A percentile compares a stretch with the other conserved stretches of the same genome.
phyloP scores from a whole-genome alignment of 768 basidiomycete species.

The Macrolepiota dolichaula region DNA sequence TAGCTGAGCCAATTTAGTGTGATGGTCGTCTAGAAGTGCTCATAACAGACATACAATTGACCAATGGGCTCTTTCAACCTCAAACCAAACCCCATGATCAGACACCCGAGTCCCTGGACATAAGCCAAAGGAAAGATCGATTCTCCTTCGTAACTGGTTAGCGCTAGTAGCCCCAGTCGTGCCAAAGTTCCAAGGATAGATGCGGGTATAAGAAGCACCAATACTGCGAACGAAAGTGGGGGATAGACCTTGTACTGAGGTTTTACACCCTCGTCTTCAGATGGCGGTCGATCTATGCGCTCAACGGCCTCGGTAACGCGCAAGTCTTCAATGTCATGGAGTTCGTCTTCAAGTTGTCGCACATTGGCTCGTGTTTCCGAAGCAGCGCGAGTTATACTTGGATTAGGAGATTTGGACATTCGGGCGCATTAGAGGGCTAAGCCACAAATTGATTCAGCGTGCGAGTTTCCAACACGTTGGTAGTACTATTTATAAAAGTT shows the following conservation, averaged over 20 bases:
- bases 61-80: constrained; percentile 71
- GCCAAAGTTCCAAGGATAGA: constrained; percentile 86
- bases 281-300: constrained; percentile 33
- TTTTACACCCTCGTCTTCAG: constrained; percentile 23
- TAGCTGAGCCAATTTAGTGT: constrained; percentile 50
- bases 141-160: constrained; percentile 70
- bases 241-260: constrained; percentile 29
- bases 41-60: constrained; percentile 56
- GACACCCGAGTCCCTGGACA: constrained; percentile 83
- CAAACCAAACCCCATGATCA: constrained; percentile 84
- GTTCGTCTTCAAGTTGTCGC: background rate
- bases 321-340: background rate
- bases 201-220: constrained; percentile 73
- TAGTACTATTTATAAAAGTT: background rate
- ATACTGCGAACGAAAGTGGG: constrained; percentile 60
- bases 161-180: constrained; percentile 72
- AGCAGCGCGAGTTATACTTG: background rate
- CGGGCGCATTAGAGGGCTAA: constrained; percentile 10
- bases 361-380: background rate
- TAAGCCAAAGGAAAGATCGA: constrained; percentile 83
- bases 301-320: constrained; percentile 22
- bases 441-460: background rate
- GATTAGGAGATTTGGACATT: constrained; percentile 5
- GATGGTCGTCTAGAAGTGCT: background rate
- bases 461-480: background rate